Percentiles rank a stretch among this genome's conserved stretches.
phyloP scores from a whole-genome alignment of 805 yeast species.

The Osmozyma mogii region DNA sequence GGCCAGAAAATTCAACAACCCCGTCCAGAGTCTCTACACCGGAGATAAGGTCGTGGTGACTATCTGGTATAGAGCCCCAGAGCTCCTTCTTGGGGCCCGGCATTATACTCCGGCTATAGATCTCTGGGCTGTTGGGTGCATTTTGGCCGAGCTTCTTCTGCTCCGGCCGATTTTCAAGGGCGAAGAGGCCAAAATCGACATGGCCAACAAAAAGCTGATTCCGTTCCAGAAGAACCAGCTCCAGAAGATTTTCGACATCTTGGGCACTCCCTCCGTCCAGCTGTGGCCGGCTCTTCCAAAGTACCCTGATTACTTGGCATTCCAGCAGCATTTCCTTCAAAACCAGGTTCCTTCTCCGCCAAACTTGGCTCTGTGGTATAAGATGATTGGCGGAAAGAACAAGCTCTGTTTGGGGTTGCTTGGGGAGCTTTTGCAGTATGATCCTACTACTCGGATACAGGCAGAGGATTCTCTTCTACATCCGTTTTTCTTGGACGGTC shows the following conservation, averaged over 20 bases:
- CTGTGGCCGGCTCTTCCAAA: slow-evolving; percentile 72
- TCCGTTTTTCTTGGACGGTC: slow-evolving; percentile 66
- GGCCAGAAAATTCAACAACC: slow-evolving; percentile 81
- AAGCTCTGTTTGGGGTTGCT: slow-evolving; percentile 61
- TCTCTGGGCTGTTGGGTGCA: slow-evolving; percentile 94
- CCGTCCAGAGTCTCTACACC: slow-evolving; percentile 75
- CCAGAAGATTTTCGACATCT: slow-evolving; percentile 82
- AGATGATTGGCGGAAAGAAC: slow-evolving; percentile 69
- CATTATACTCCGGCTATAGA: slow-evolving; percentile 92
- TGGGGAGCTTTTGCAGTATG: slow-evolving; percentile 63
- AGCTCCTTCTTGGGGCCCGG: slow-evolving; percentile 78
- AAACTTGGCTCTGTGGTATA: slow-evolving; percentile 79
- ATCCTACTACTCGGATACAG: slow-evolving; percentile 72
- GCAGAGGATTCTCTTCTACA: slow-evolving; percentile 73
- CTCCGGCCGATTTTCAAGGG: slow-evolving; percentile 93
- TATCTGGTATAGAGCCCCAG: slow-evolving; percentile 96
- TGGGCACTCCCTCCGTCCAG: slow-evolving; percentile 79
- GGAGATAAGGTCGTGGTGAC: slow-evolving; percentile 97
- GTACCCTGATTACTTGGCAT: slow-evolving; percentile 69
- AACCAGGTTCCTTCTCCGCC: slow-evolving; percentile 47
- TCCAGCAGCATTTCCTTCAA: slow-evolving; percentile 38
- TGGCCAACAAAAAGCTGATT: slow-evolving; percentile 69
- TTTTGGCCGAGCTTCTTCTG: slow-evolving; percentile 82
- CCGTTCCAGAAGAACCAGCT: slow-evolving; percentile 94
- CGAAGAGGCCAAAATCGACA: slow-evolving; percentile 92